Base-by-base conservation (phyloP, 2,329 filamentous ascomycete genomes). In the Esteya vermicola region DNA sequence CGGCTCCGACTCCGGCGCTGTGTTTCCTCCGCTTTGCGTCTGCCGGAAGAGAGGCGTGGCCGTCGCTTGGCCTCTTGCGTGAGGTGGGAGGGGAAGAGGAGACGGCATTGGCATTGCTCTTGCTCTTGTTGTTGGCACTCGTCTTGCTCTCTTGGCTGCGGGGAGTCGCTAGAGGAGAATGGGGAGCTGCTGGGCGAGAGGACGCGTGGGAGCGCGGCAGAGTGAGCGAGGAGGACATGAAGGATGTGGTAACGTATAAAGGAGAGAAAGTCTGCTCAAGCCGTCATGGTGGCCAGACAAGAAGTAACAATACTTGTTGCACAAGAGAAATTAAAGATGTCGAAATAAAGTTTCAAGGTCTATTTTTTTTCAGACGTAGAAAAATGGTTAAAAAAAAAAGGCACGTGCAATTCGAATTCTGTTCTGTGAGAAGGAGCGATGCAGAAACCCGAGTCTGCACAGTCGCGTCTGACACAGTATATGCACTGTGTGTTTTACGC, bases 181-280 rank as follows among this genome's bases (percentile, higher is more conserved):
- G 39, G 36, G 13, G 26, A 9, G 46, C 61, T 45, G 47, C 51
- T 44, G 57, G 60, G 61, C 64, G 42, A 39, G 19, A n/a, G n/a
- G 67, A 67, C 67, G 66, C 66, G 65, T 67, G 62, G 50, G 58
- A 50, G 44, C 46, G 50, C 34, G 48, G 51, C 35, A 40, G 23
- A 30, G 34, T 36, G 39, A 37, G 40, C 33, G 32, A 36, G n/a
- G 43, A 20, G 26, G 39, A 44, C 41, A 43, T 43, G 35, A 16
- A 38, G 25, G 35, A 19, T 13, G 30, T 26, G 16, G 26, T 14
- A 36, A 26, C 28, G 23, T 16, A 27, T 5, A 9, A 30, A 20
- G 16, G 9, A 5, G 22, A 18, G 14, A 26, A 7, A 13, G 19
- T 19, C 20, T 8, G 14, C 22, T 26, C 25, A 13, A 26, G 25